Percentiles rank a stretch among this genome's conserved stretches.
These are phyloP conservation scores for Calonectria henricotiae DNA, from an alignment of 2,329 filamentous ascomycete genomes.

Conservation along the genomic window DNA sequence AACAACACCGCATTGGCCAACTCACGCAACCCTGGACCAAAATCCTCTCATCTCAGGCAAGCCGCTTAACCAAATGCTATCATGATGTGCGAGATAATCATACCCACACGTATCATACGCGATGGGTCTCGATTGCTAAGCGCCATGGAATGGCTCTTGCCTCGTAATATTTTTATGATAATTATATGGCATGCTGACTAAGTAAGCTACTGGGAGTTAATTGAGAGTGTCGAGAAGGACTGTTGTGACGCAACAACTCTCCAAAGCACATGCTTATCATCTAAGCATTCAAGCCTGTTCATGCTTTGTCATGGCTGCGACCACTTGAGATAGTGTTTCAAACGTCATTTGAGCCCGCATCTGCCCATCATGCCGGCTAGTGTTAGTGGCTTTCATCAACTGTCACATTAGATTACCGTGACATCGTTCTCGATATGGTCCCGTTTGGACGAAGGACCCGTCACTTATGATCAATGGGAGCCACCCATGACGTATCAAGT, in stretches of 20 bases:
- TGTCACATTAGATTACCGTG: constrained; percentile 14
- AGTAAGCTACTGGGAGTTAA: neutral
- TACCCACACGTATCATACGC: neutral
- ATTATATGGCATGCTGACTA: neutral
- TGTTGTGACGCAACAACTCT: neutral
- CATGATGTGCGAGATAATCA: neutral
- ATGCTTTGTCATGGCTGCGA: neutral
- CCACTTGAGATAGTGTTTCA: neutral
- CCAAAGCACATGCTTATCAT: constrained; percentile 27
- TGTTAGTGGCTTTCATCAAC: constrained; percentile 6
- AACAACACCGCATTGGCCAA: neutral
- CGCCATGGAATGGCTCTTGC: neutral
- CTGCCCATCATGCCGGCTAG: neutral
- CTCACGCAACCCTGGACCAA: neutral
- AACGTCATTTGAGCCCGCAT: neutral
- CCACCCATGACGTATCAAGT: constrained; percentile 2
- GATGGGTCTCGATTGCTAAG: constrained; percentile 7
- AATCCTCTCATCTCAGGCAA: neutral
- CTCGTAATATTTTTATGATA: neutral
- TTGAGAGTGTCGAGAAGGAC: neutral
- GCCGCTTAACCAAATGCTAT: neutral
- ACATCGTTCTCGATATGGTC: constrained; percentile 15
- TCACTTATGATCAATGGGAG: neutral
- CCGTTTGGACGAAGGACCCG: constrained; percentile 1
- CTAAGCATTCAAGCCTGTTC: neutral